These are phyloP conservation scores for Taphrina confusa DNA, from an alignment of 1,139 yeast genomes.

Conservation along the genomic window DNA sequence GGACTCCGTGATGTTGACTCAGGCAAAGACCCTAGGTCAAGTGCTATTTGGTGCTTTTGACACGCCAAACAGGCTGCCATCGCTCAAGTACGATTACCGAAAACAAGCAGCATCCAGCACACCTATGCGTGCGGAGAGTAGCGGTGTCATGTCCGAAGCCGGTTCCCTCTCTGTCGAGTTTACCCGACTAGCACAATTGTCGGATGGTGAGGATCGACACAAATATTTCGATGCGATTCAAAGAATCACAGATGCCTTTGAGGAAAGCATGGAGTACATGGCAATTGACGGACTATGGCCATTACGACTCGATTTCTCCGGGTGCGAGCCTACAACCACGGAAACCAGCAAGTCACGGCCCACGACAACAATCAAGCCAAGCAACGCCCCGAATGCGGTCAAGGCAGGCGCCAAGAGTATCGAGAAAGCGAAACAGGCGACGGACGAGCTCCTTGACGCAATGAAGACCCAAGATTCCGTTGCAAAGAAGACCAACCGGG, in stretches of 20 bases:
- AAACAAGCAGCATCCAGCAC: conserved; percentile 45
- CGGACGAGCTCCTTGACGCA: background rate
- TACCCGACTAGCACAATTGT: conserved; percentile 75
- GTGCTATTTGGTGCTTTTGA: conserved; percentile 47
- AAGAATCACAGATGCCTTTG: conserved; percentile 50
- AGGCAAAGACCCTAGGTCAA: conserved; percentile 71
- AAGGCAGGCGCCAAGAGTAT: background rate
- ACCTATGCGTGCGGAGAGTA: conserved; percentile 66
- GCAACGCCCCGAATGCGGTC: background rate
- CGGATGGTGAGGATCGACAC: conserved; percentile 65
- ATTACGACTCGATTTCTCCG: conserved; percentile 53
- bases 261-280: conserved; percentile 46
- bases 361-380: background rate
- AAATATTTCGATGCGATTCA: conserved; percentile 69
- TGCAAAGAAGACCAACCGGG: background rate
- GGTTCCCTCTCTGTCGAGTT: conserved; percentile 86
- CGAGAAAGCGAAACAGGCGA: conserved; percentile 5
- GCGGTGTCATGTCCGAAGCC: conserved; percentile 85
- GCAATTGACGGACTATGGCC: conserved; percentile 52
- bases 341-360: background rate
- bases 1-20: conserved; percentile 71
- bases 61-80: conserved; percentile 42
- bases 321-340: conserved; percentile 47
- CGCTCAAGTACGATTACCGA: conserved; percentile 56
- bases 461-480: background rate